Base-by-base conservation (phyloP, 2,329 filamentous ascomycete genomes). In the Stenocarpella maydis region DNA sequence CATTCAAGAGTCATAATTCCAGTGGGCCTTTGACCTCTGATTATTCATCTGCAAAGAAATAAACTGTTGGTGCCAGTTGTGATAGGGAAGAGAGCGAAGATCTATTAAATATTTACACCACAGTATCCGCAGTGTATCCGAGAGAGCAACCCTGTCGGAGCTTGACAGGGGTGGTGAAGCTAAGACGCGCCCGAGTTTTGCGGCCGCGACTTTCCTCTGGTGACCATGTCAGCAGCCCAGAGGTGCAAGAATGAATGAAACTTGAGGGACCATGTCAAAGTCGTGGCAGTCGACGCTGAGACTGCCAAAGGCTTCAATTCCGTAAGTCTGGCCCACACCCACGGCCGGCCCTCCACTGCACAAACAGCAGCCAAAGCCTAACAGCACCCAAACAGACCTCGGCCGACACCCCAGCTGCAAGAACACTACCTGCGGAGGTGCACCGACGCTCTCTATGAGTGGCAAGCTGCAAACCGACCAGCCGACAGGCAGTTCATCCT, bases 371-470 rank as follows among this genome's bases (percentile, higher is more conserved):
- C 31, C 31, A 50, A 41, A 54, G 66, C 70, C 75, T 77, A 72
- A 74, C 73, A 28, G 55, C 34, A 31, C 28, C 28, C 37, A 26
- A 69, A 3, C 72, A 90, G 87, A 70, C 82, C 84, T 73, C 85
- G 87, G 73, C 85, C 87, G 60, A 80, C 82, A 64, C 79, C 85
- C 31, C 82, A 83, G 68, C 78, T 84, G 34, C 83, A 85, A 66
- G 81, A 83, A 17, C 79, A 82, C 72, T 90, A 96, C 80, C 87
- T 97, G 55, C 86, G 88, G 76, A 86, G 88, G 87, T 96, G 92
- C 80, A 91, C 94, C 80, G 93, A 97, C 82, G 91, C 95, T 65
- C 86, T 98, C 17, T 99, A 98, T 82, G 83, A 88, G 76, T 98
- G 95, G 95, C 96, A 99, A 83, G 84, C 85, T 72, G 78, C 80